Evolutionary conservation across 2,329 filamentous ascomycete genomes (phyloP).

Genomic region (Knufia petricola): DNA sequence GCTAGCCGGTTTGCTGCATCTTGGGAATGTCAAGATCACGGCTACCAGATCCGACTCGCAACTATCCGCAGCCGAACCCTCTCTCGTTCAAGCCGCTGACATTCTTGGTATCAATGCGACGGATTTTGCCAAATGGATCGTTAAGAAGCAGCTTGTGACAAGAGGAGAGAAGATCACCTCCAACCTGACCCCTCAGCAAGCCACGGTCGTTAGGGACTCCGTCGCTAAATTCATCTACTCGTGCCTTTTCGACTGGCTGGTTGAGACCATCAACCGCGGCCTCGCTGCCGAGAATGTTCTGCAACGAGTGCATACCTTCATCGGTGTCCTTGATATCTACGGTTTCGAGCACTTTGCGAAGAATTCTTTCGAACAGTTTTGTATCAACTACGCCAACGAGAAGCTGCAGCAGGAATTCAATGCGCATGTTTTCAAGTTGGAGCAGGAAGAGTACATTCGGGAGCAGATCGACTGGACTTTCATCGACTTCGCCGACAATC

Average conservation of each 20-base stretch:
- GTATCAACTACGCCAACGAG: slow-evolving; percentile 99
- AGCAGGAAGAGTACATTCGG: slow-evolving; percentile 93
- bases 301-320: slow-evolving; percentile 75
- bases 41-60: slow-evolving; percentile 82
- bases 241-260: slow-evolving; percentile 95
- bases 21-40: slow-evolving; percentile 94
- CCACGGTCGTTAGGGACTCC: slow-evolving; percentile 87
- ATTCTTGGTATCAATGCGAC: slow-evolving; percentile 78
- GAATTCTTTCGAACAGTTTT: slow-evolving; percentile 99
- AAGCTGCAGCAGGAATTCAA: slow-evolving; percentile 99
- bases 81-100: slow-evolving; percentile 67
- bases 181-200: slow-evolving; percentile 86
- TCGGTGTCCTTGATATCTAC: slow-evolving; percentile 98
- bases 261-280: slow-evolving; percentile 90
- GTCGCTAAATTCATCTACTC: slow-evolving; percentile 99
- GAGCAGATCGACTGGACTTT: slow-evolving; percentile 99
- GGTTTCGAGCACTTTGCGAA: slow-evolving; percentile 99
- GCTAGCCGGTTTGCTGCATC: slow-evolving; percentile 79
- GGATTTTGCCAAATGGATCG: slow-evolving; percentile 94
- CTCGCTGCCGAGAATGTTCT: slow-evolving; percentile 83
- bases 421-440: slow-evolving; percentile 96
- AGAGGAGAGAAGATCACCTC: slow-evolving; percentile 96
- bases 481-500: slow-evolving; percentile 98
- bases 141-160: slow-evolving; percentile 96
- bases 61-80: slow-evolving; percentile 68